Percentiles rank a stretch among this genome's conserved stretches.
Conservation (phyloP, 2,329 filamentous ascomycete genomes). For the Sarocladiaceae sp. region DNA sequence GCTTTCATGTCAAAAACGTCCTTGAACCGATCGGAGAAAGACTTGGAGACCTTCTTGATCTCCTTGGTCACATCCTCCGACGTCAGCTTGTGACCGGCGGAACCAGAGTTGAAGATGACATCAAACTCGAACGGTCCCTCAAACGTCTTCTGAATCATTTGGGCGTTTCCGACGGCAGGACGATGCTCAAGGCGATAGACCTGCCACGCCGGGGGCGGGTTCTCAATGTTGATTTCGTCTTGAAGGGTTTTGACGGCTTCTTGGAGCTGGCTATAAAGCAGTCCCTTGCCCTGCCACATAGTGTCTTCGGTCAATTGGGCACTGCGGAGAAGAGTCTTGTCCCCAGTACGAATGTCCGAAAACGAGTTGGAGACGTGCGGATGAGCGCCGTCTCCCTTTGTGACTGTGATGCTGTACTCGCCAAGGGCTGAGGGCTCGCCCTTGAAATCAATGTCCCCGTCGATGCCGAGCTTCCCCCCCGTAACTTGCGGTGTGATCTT, state of each 20-base stretch:
- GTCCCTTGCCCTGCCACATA: constrained; percentile 77
- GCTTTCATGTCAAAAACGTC: constrained; percentile 59
- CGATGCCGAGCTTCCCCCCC: constrained; percentile 40
- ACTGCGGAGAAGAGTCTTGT: constrained; percentile 71
- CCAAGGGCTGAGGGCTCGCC: constrained; percentile 69
- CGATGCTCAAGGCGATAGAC: constrained; percentile 71
- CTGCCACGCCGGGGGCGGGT: constrained; percentile 78
- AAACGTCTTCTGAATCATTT: constrained; percentile 87
- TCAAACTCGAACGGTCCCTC: constrained; percentile 90
- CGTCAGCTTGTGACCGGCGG: constrained; percentile 48
- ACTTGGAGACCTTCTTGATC: constrained; percentile 57
- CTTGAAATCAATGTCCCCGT: constrained; percentile 58
- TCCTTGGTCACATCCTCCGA: constrained; percentile 62
- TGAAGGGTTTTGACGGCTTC: constrained; percentile 43
- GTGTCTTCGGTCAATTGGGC: constrained; percentile 58
- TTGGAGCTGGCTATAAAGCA: constrained; percentile 49
- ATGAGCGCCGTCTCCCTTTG: constrained; percentile 60
- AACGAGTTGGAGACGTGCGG: constrained; percentile 59
- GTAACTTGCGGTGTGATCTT: constrained; percentile 52
- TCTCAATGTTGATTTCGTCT: constrained; percentile 44
- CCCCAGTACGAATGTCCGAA: constrained; percentile 62
- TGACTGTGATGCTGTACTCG: constrained; percentile 72
- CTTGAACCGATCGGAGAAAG: constrained; percentile 70
- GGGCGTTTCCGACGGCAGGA: constrained; percentile 68
- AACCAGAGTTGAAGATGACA: constrained; percentile 78